phyloP scores from a whole-genome alignment of 176 grass and related monocot genomes.

The Saccharum officinarum region DNA sequence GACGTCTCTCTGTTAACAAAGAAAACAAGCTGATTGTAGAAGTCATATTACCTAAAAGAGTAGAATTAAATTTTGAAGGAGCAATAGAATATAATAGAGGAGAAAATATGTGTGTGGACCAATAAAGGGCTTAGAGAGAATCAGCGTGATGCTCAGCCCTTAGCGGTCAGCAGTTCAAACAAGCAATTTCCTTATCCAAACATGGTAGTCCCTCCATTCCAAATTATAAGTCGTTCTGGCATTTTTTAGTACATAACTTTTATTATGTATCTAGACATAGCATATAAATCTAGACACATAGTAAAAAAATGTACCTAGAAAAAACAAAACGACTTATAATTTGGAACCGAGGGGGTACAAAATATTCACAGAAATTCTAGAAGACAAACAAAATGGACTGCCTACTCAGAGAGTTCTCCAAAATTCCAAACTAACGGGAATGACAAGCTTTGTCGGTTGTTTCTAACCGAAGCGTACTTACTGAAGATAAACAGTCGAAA shows the following conservation, averaged over 20 bases:
- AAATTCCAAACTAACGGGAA: not conserved
- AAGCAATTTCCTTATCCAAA: slow-evolving; percentile 2
- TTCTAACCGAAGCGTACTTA: not conserved
- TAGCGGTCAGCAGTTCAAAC: not conserved
- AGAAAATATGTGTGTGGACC: slow-evolving; percentile 18
- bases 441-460: not conserved
- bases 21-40: slow-evolving; percentile 14
- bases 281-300: not conserved
- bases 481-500: not conserved
- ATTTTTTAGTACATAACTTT: not conserved
- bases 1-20: slow-evolving; percentile 59
- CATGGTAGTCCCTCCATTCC: not conserved
- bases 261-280: not conserved
- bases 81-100: not conserved
- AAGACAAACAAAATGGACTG: not conserved
- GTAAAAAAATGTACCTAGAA: not conserved
- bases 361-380: slow-evolving; percentile 29
- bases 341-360: not conserved
- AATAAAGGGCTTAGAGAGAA: slow-evolving; percentile 18
- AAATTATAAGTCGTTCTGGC: not conserved
- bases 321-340: not conserved
- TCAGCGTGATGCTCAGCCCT: not conserved
- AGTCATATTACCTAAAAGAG: slow-evolving; percentile 6
- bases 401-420: not conserved
- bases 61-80: not conserved